These are phyloP conservation scores for Russula earlei DNA, from an alignment of 768 basidiomycete genomes.

Conservation along the genomic window DNA sequence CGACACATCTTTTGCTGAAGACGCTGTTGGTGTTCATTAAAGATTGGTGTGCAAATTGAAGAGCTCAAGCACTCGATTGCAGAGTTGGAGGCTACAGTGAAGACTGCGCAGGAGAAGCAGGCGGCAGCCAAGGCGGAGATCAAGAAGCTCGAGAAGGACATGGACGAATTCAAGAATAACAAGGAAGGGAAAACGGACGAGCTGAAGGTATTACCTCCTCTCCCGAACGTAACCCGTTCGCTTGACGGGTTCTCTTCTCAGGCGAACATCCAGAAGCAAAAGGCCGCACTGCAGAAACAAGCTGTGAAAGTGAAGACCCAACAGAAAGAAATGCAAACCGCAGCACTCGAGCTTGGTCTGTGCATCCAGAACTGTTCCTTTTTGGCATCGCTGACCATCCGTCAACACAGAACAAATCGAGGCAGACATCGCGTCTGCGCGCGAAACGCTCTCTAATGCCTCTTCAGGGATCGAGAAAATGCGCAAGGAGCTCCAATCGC, in stretches of 20 bases:
- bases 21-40: background rate
- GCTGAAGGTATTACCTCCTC: slow-evolving; percentile 52
- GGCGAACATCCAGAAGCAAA: slow-evolving; percentile 75
- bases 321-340: slow-evolving; percentile 87
- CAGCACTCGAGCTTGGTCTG: slow-evolving; percentile 79
- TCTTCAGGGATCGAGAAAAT: slow-evolving; percentile 7
- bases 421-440: slow-evolving; percentile 43
- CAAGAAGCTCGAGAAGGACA: slow-evolving; percentile 88
- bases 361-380: background rate
- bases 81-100: slow-evolving; percentile 47
- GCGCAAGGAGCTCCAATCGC: slow-evolving; percentile 11
- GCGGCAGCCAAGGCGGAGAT: slow-evolving; percentile 65
- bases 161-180: slow-evolving; percentile 98
- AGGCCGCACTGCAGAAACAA: slow-evolving; percentile 72
- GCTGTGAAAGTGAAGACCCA: slow-evolving; percentile 71
- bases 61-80: slow-evolving; percentile 53
- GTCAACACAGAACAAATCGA: slow-evolving; percentile 63
- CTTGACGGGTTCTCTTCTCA: slow-evolving; percentile 24
- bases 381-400: background rate
- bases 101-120: slow-evolving; percentile 67
- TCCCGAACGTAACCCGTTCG: background rate
- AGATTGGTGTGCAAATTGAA: slow-evolving; percentile 80
- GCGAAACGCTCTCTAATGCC: background rate
- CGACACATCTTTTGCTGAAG: background rate
- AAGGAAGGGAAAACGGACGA: slow-evolving; percentile 95